Evolutionary conservation across 2,329 filamentous ascomycete species (phyloP), one percentile per base, ranked within the genome.

Genomic region (Mycosphaerelloides madeirae): DNA sequence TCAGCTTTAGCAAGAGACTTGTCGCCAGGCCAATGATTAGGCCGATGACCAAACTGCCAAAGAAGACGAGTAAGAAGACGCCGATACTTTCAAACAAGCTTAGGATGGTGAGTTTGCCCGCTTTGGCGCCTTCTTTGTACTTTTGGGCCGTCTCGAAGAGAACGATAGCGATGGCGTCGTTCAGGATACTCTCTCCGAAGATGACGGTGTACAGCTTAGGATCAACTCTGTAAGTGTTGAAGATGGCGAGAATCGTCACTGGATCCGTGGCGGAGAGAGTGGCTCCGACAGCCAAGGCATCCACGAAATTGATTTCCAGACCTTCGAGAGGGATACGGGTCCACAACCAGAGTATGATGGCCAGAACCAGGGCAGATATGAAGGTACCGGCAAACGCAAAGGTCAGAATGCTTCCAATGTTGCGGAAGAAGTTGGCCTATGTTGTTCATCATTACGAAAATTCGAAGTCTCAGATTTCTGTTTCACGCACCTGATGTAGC

Each of bases 191-290:
- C 70, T 98, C 93, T 64, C 93, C 93, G 66, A 98, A 98, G 56
- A 98, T 98, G 65, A 98, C 83, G 22, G 93, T 98, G 71, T 98
- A 98, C 14, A 98, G 79, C 70, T 97, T 97, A 2, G 93, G 93
- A 61, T 98, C 93, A 59, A 98, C 93, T 70, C 97, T 97, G 79
- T 97, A 98, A 1, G 93, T 86, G 67, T 96, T 97, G 79, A 98
- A 98, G 57, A 98, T 98, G 65, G 93, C 93, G 42, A 98, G 75
- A 58, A 98, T 97, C 0, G 93, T 98, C 47, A 98, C 91, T 0
- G 93, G 93, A 63, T 98, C 93, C 1, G 93, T 98, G 48, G 93
- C 93, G 2, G 93, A 97, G 25, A 98, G 79, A 0, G 93, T 98
- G 34, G 93, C 93, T 59, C 93, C 93, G 33, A 98, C 88, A 1